Conservation (phyloP, 495 filamentous ascomycete species). For the Xylaria curta region DNA sequence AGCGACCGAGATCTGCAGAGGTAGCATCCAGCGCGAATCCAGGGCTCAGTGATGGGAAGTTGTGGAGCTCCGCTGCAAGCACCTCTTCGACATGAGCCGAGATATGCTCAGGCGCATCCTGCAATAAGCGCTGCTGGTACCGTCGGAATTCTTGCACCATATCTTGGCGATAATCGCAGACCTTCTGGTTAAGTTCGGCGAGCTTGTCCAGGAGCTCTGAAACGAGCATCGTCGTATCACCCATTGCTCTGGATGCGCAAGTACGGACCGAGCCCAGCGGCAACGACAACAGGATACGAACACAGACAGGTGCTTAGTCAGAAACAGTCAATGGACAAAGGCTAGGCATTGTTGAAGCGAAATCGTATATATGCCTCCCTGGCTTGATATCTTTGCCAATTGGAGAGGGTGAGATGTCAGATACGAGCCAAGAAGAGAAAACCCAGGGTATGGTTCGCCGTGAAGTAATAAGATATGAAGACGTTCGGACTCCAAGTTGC, state of each 20-base stretch:
- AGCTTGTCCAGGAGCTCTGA: constrained; percentile 59
- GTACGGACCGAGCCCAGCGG: constrained; percentile 3
- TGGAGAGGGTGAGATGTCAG: not conserved
- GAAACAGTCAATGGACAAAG: constrained; percentile 34
- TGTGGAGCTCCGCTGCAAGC: constrained; percentile 52
- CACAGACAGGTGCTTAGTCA: constrained; percentile 35
- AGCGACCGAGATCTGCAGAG: constrained; percentile 27
- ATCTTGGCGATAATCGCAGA: constrained; percentile 56
- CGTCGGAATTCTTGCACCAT: constrained; percentile 56
- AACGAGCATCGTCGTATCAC: constrained; percentile 54
- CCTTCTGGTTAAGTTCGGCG: constrained; percentile 55
- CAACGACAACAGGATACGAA: not conserved
- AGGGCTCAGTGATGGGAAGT: constrained; percentile 48
- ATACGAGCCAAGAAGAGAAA: not conserved
- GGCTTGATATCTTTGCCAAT: not conserved
- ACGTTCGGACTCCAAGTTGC: constrained; percentile 5
- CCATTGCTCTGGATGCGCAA: constrained; percentile 47
- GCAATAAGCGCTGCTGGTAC: constrained; percentile 54
- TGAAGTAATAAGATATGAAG: constrained; percentile 8
- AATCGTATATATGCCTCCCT: not conserved
- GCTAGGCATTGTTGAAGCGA: constrained; percentile 33
- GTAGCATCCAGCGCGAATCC: constrained; percentile 28
- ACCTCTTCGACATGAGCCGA: constrained; percentile 50
- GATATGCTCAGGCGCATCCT: constrained; percentile 51
- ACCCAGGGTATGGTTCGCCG: not conserved